Evolutionary conservation across 139 green algal genomes (phyloP), one percentile per base, ranked within the genome.

Genomic region (Astrephomene gubernaculifera): DNA sequence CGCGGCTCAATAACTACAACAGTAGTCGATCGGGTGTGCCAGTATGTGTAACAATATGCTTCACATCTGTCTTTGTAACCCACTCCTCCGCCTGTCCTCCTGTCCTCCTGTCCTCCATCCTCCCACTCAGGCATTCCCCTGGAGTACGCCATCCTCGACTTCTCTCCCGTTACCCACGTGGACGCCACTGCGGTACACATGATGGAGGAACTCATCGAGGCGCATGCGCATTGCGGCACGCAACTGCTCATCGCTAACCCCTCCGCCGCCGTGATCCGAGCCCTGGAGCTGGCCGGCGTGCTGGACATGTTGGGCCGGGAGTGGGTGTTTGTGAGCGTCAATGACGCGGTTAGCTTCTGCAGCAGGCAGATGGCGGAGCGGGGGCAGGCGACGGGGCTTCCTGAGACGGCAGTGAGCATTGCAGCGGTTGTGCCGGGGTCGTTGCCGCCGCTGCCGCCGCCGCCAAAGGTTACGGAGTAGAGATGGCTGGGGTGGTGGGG

Each of bases 81-180:
- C n/a, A n/a, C n/a, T n/a, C n/a, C n/a, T n/a, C n/a, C n/a, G n/a
- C n/a, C n/a, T n/a, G n/a, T n/a, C n/a, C n/a, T n/a, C n/a, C n/a
- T n/a, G n/a, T n/a, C n/a, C n/a, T n/a, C n/a, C n/a, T n/a, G n/a
- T n/a, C n/a, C n/a, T n/a, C n/a, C n/a, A n/a, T n/a, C n/a, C n/a
- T n/a, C n/a, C n/a, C n/a, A n/a, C n/a, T n/a, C 35, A 49, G 81
- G 49, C 57, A 38, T 39, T 69, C 43, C 57, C 61, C 35, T 83
- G 35, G 36, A 90, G 33, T 97, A 91, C 64, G 90, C 97, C 33
- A 90, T 98, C 45, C 64, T 98, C 44, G 95, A 98, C 84, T 90
- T 98, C 33, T 94, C 92, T 12, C 93, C 95, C 4, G 93, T 96
- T 3, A 71, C 87, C 27, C 91, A 96, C 82, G 87, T 98, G 19